Evolutionary conservation across 202 grass and related monocot genomes (phyloP).

Genomic region (Schoenoplectus triqueter): DNA sequence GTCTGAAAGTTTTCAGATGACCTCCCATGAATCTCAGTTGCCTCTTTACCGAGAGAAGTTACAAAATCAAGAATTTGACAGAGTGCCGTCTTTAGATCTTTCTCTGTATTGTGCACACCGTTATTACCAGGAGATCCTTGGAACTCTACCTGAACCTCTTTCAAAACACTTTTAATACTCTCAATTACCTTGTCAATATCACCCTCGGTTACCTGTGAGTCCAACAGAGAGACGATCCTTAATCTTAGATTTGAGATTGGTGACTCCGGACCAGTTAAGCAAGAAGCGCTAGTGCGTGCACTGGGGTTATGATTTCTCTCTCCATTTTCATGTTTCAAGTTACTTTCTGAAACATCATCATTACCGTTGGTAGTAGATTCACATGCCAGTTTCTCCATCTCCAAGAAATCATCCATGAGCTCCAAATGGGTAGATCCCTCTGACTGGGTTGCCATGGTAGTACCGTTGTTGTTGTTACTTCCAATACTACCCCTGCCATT

Average conservation of each 20-base stretch:
- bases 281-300: conserved; percentile 42
- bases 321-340: conserved; percentile 59
- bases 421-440: conserved; percentile 73
- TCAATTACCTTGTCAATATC: conserved; percentile 65
- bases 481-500: conserved; percentile 48
- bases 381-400: conserved; percentile 95
- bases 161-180: conserved; percentile 73
- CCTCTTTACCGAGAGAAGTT: conserved; percentile 70
- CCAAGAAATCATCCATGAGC: conserved; percentile 99
- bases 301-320: conserved; percentile 52
- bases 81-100: conserved; percentile 67
- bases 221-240: conserved; percentile 74
- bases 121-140: conserved; percentile 43
- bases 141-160: conserved; percentile 76
- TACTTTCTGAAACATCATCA: conserved; percentile 48
- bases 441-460: conserved; percentile 45
- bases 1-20: conserved; percentile 53
- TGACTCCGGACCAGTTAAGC: conserved; percentile 53
- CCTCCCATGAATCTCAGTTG: conserved; percentile 56
- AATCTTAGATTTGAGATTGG: conserved; percentile 66
- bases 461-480: conserved; percentile 49
- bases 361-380: conserved; percentile 59
- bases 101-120: conserved; percentile 45
- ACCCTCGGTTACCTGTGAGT: conserved; percentile 56
- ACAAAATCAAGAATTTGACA: conserved; percentile 85